Conservation (phyloP, 306 rosid species). For the Carpinus viminea region DNA sequence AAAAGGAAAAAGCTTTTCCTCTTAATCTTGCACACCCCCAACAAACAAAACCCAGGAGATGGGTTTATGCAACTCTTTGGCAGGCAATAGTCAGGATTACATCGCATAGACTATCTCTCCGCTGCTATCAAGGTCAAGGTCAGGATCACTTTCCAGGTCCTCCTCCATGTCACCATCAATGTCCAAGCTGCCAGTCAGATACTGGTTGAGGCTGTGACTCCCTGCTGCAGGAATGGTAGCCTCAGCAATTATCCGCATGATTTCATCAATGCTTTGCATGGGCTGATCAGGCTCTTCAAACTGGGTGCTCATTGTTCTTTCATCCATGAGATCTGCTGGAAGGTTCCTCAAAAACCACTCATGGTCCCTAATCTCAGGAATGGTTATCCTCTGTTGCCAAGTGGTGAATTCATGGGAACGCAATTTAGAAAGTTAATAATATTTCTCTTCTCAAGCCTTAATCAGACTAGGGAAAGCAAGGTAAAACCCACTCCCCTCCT, state of each 20-base stretch:
- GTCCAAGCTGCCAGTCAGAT: constrained; percentile 81
- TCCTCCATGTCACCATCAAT: constrained; percentile 94
- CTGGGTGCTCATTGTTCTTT: constrained; percentile 45
- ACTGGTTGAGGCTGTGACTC: constrained; percentile 59
- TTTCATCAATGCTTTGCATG: constrained; percentile 76
- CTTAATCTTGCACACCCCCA: constrained; percentile 33
- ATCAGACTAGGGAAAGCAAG: constrained; percentile 14
- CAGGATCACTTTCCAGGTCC: constrained; percentile 78
- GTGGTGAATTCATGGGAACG: constrained; percentile 11
- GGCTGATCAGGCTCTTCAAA: constrained; percentile 92
- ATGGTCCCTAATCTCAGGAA: constrained; percentile 81
- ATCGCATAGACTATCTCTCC: constrained; percentile 90
- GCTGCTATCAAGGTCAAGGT: constrained; percentile 86
- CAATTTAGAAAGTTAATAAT: constrained; percentile 22
- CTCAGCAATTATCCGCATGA: constrained; percentile 85
- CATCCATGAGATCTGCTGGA: constrained; percentile 82
- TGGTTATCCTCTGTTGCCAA: constrained; percentile 74
- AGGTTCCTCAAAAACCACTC: constrained; percentile 94
- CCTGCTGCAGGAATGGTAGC: constrained; percentile 87
- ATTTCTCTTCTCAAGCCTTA: constrained; percentile 3
- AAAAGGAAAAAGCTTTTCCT: constrained; percentile 20
- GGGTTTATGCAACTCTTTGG: constrained; percentile 3
- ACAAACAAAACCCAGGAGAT: constrained; percentile 18
- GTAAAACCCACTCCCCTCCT: too few species aligned
- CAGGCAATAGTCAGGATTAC: constrained; percentile 32